Conservation (phyloP, 495 filamentous ascomycete species). For the Penicillium longicatenatum region DNA sequence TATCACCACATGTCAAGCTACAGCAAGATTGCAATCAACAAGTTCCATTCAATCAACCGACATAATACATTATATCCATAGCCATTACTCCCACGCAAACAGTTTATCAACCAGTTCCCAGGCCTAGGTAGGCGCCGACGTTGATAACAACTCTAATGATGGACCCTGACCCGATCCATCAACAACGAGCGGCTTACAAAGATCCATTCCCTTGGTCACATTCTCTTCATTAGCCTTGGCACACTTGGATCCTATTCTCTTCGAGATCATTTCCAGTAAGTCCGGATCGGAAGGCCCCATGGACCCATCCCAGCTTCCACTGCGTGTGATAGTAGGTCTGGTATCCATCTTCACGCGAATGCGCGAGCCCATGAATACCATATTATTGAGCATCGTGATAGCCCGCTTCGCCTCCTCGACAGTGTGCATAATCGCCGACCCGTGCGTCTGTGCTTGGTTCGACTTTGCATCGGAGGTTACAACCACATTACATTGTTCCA, state of each 20-base stretch:
- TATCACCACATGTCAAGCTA: no score
- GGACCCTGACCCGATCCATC: conserved; percentile 38
- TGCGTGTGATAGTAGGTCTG: conserved; percentile 4
- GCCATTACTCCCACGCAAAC: not conserved
- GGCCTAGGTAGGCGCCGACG: conserved; percentile 20
- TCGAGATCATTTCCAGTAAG: not conserved
- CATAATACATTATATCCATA: conserved; percentile 4
- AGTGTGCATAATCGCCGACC: conserved; percentile 34
- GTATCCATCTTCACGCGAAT: conserved; percentile 34
- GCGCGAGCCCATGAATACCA: conserved; percentile 33
- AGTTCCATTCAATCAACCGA: not conserved
- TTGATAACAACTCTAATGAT: conserved; percentile 21
- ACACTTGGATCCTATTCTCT: conserved; percentile 6
- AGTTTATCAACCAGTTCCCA: not conserved
- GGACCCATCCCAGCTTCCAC: conserved; percentile 15
- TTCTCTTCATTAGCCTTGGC: not conserved
- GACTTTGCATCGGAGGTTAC: conserved; percentile 17
- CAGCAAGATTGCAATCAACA: not conserved
- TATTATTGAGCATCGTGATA: conserved; percentile 33
- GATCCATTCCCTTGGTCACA: conserved; percentile 11
- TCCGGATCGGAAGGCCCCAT: not conserved
- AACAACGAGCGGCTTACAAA: conserved; percentile 38
- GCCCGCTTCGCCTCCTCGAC: conserved; percentile 39
- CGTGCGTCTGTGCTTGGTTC: conserved; percentile 26
- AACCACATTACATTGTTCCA: conserved; percentile 37